These are phyloP conservation scores for Pharnaceum exiguum DNA, from an alignment of 148 eudicot genomes.

Conservation along the genomic window DNA sequence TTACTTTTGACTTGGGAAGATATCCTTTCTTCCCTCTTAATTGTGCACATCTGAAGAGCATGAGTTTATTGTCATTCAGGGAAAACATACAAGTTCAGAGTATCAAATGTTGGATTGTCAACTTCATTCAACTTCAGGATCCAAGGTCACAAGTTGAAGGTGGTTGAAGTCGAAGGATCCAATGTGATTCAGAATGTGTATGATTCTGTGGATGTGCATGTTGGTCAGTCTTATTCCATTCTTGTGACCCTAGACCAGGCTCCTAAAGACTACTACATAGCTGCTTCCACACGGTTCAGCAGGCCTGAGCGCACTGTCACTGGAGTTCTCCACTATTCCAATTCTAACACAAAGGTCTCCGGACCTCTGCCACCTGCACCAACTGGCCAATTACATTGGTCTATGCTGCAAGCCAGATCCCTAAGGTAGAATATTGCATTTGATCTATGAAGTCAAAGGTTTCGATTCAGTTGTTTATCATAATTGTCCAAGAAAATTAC, in stretches of 20 bases:
- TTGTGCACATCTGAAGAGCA: neutral
- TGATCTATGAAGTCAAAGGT: neutral
- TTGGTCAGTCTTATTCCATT: constrained; percentile 80
- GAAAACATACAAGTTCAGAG: constrained; percentile 83
- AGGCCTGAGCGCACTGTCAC: constrained; percentile 41
- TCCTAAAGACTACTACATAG: constrained; percentile 82
- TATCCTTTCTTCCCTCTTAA: neutral
- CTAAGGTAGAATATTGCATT: constrained; percentile 51
- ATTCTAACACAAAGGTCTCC: constrained; percentile 52
- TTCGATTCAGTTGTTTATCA: neutral
- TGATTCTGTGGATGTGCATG: constrained; percentile 80
- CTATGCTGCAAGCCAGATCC: constrained; percentile 84
- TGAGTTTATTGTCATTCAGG: constrained; percentile 41
- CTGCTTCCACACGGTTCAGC: constrained; percentile 78
- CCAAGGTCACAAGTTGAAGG: constrained; percentile 73
- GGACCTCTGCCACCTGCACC: constrained; percentile 78
- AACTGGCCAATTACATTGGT: constrained; percentile 49
- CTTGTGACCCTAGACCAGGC: constrained; percentile 78
- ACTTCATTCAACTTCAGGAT: constrained; percentile 83
- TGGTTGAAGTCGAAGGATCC: constrained; percentile 97
- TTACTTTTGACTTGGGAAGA: neutral
- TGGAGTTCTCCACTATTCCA: constrained; percentile 63
- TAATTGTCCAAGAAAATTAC: no score
- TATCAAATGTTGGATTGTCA: constrained; percentile 78
- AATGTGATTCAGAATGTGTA: constrained; percentile 61